Base-by-base conservation (phyloP, 208 protist species). In the Crithidia thermophila region DNA sequence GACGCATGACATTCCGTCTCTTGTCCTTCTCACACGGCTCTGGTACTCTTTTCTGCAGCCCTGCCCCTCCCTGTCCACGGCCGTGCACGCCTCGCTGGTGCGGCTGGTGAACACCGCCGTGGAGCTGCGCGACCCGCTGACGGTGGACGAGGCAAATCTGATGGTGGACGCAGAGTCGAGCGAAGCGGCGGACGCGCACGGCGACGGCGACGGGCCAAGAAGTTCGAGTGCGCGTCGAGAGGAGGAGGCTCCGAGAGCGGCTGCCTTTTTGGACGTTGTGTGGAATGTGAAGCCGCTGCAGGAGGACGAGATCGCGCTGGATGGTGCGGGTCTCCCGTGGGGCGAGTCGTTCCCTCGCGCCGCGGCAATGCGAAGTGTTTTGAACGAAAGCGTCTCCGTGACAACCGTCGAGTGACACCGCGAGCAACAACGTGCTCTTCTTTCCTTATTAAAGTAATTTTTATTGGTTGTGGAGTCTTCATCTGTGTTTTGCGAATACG, bases 11-110 rank as follows among this genome's bases (percentile, higher is more conserved):
- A 31, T 75, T 13, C 68, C 68, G 1, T 67, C 52, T 27, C 52
- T 75, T 8, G 60, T 68, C 33, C 27, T 75, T 33, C 49, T 75
- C 18, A 57, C 53, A 14, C 68, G 68, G 13, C 52, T 75, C 3
- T 75, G 49, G 68, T 75, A 61, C 39, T 23, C n/a, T 8, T 66
- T 51, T 10, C 30, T 62, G 30, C 57, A 31, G 20, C 57, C 40
- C 40, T 31, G 23, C 28, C 28, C 27, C 4, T 16, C 14, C 7
- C 42, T 37, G n/a, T 16, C 31, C 36, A 30, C 23, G 16, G 33
- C 13, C 0, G 39, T 74, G 16, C 51, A 67, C 21, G 27, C 1
- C 33, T 62, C 68, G 7, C 36, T 75, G 33, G 58, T 47, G 21
- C 53, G 33, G 18, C 21, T 75, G 5, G 53, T 68, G 21, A 34